phyloP scores from a whole-genome alignment of 2,329 filamentous ascomycete genomes.

The Aspergillus aculeatinus region DNA sequence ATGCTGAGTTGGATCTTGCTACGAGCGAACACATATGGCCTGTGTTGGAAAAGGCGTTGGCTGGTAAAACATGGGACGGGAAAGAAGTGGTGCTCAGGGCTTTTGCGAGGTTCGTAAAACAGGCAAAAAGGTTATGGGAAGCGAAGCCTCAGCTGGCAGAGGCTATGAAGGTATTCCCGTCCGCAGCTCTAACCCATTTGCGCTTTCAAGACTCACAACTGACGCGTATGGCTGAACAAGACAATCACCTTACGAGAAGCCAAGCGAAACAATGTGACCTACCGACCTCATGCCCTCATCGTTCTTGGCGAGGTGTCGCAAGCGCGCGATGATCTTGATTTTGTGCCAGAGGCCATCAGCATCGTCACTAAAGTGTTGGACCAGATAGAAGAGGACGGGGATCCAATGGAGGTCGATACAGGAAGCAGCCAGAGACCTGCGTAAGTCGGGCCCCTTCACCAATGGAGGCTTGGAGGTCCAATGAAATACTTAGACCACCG shows the following conservation, averaged over 20 bases:
- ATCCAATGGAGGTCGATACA: constrained; percentile 69
- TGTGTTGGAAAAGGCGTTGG: constrained; percentile 74
- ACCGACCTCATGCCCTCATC: constrained; percentile 72
- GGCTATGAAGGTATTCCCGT: constrained; percentile 62
- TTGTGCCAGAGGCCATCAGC: constrained; percentile 65
- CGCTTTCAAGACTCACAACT: background rate
- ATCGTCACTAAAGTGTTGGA: constrained; percentile 66
- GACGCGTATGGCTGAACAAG: constrained; percentile 38
- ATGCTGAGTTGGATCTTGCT: constrained; percentile 54
- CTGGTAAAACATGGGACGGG: constrained; percentile 86
- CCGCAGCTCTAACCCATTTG: background rate
- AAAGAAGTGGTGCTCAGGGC: constrained; percentile 83
- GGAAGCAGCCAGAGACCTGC: constrained; percentile 41
- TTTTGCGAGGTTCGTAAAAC: constrained; percentile 74
- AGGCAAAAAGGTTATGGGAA: constrained; percentile 58
- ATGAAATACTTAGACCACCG: background rate
- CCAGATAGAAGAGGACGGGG: constrained; percentile 54
- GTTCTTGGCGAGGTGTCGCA: constrained; percentile 72
- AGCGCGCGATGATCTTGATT: constrained; percentile 65
- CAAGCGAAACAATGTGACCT: constrained; percentile 84
- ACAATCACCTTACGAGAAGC: constrained; percentile 75
- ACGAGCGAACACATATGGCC: constrained; percentile 74
- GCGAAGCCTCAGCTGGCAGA: constrained; percentile 60
- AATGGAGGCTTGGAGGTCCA: background rate
- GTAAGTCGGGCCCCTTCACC: constrained; percentile 14